Base-by-base conservation (phyloP, 495 filamentous ascomycete species). In the Hypomontagnella monticulosa region DNA sequence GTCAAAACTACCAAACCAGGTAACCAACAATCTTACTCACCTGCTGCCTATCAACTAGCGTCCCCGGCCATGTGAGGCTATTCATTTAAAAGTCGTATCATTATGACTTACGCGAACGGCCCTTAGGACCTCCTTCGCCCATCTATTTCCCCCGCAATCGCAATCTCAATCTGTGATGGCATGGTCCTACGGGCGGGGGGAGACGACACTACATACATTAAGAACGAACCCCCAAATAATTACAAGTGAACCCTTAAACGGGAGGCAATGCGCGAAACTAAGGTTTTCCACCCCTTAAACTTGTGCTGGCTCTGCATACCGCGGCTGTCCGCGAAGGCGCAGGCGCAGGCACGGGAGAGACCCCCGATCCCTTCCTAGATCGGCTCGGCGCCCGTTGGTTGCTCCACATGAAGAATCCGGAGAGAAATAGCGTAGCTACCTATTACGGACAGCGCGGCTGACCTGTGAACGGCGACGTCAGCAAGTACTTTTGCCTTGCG, bases 381-480 rank as follows among this genome's bases (percentile, higher is more conserved):
- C 55, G 55, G 66, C 59, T 63, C 59, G 59, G 59, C 65, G 59
- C 58, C 55, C 34, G 16, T 47, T 49, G 15, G 33, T 38, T 27
- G 19, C 57, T 55, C 59, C 59, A 51, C 52, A 59, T 41, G 33
- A 40, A 59, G 53, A 69, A 57, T 53, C 66, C 66, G 66, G 66
- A 69, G 66, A 61, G 30, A 14, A 14, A n/a, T 50, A 56, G 27
- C 27, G 27, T 49, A 54, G 60, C 66, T 69, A 69, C 66, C 66
- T 69, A 58, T 61, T 69, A 63, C 54, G 66, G 67, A 58, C 61
- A 61, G 52, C 57, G 67, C 66, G 60, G 66, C 61, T 60, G 61
- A 55, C 55, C 33, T 46, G 40, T 34, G 14, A 38, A 54, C 46
- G 14, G 58, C 65, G 61, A 65, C 66, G 56, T 52, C 55, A 66